phyloP scores from a whole-genome alignment of 148 eudicot species.

The Silene conica region DNA sequence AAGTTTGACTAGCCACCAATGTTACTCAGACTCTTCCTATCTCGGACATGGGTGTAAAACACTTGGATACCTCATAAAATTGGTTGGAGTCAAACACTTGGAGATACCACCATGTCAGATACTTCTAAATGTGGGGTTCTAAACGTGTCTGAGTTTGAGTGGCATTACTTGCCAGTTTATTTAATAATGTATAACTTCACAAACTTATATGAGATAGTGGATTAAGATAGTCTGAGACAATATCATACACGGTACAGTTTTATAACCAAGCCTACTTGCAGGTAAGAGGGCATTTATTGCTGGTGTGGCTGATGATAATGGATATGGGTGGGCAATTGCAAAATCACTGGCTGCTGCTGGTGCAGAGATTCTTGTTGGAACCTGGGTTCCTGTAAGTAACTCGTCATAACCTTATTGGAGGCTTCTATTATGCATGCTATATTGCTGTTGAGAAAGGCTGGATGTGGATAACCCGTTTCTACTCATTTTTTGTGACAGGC shows the following conservation, averaged over 20 bases:
- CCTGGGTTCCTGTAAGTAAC: slow-evolving; percentile 93
- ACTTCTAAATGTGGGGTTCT: no score
- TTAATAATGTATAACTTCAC: neutral
- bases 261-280: slow-evolving; percentile 16
- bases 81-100: no score
- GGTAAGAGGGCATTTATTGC: slow-evolving; percentile 96
- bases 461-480: neutral
- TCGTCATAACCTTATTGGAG: neutral
- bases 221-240: neutral
- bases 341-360: slow-evolving; percentile 95
- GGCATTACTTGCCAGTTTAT: neutral
- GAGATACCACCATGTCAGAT: no score
- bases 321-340: slow-evolving; percentile 99
- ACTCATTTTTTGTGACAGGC: slow-evolving; percentile 40
- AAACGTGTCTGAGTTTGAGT: no score
- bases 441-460: neutral
- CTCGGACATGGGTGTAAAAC: no score
- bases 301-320: slow-evolving; percentile 93
- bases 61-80: no score
- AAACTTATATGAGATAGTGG: neutral
- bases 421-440: neutral
- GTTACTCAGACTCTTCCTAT: no score
- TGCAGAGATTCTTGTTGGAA: slow-evolving; percentile 96
- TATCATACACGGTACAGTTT: neutral
- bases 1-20: no score